phyloP scores from a whole-genome alignment of 2,329 filamentous ascomycete species.

The Teratosphaeria viscida region DNA sequence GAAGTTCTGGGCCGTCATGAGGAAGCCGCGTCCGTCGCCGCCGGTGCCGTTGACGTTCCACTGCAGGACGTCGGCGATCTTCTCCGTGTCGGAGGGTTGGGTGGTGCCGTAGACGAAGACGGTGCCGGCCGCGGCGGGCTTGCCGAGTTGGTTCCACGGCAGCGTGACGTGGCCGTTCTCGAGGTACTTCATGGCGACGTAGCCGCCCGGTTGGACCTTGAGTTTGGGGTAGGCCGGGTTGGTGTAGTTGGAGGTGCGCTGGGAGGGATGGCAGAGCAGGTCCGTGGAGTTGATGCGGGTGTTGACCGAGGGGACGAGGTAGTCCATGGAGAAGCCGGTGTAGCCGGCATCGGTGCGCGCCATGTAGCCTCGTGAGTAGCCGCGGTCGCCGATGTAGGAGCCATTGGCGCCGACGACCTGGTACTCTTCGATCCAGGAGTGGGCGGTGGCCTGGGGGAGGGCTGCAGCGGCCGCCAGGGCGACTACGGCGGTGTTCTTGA shows the following conservation, averaged over 20 bases:
- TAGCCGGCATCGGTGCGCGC: constrained; percentile 47
- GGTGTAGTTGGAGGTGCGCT: constrained; percentile 44
- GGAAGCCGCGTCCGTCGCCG: constrained; percentile 64
- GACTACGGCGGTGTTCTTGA: constrained; percentile 2
- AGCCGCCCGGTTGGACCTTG: constrained; percentile 39
- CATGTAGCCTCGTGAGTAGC: constrained; percentile 65
- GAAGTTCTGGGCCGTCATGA: constrained; percentile 69
- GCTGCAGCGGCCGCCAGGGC: constrained; percentile 17
- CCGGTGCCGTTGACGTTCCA: constrained; percentile 77
- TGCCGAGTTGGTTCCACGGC: constrained; percentile 30
- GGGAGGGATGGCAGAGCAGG: constrained; percentile 53
- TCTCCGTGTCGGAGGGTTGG: constrained; percentile 43
- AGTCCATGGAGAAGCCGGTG: constrained; percentile 43
- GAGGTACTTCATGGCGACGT: constrained; percentile 39
- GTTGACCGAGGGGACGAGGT: constrained; percentile 50
- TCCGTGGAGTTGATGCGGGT: constrained; percentile 41
- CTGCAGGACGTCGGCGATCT: constrained; percentile 54
- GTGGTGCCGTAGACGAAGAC: constrained; percentile 42
- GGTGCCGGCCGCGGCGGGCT: constrained; percentile 35
- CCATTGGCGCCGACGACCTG: constrained; percentile 63
- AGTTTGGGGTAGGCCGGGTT: constrained; percentile 56
- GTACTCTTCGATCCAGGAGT: constrained; percentile 77
- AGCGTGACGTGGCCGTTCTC: constrained; percentile 42
- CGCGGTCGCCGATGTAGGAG: constrained; percentile 57
- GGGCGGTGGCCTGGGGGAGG: constrained; percentile 35